Percentiles rank a stretch among this genome's conserved stretches.
These are phyloP conservation scores for Massarina eburnea DNA, from an alignment of 2,329 filamentous ascomycete species.

Conservation along the genomic window DNA sequence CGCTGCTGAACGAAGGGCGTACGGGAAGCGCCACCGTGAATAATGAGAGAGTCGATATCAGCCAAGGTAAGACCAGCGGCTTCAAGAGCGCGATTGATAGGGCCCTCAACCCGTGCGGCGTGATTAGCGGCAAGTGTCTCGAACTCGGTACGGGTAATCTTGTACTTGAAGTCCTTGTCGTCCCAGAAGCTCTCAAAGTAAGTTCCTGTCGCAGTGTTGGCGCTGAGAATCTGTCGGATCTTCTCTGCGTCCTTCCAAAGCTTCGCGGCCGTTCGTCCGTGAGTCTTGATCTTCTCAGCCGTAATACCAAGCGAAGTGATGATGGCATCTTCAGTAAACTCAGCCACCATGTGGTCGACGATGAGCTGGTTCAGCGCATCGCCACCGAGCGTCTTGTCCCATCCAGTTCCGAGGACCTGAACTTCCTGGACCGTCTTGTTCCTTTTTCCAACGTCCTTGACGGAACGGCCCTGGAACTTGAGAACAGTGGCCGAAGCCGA, in stretches of 20 bases:
- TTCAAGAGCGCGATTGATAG: conserved; percentile 73
- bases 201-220: conserved; percentile 78
- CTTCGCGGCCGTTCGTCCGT: conserved; percentile 85
- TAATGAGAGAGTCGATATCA: conserved; percentile 86
- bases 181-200: conserved; percentile 90
- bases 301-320: conserved; percentile 67
- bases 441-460: conserved; percentile 89
- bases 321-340: conserved; percentile 68
- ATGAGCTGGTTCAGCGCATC: conserved; percentile 87
- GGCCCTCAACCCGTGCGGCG: conserved; percentile 66
- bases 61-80: conserved; percentile 70
- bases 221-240: conserved; percentile 84
- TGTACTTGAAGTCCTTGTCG: conserved; percentile 91
- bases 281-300: conserved; percentile 64
- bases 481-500: conserved; percentile 88
- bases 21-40: conserved; percentile 86
- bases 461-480: conserved; percentile 81
- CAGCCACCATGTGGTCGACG: conserved; percentile 80
- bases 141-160: conserved; percentile 76
- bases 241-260: conserved; percentile 92
- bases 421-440: conserved; percentile 98
- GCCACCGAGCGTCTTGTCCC: conserved; percentile 87
- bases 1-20: conserved; percentile 93
- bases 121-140: conserved; percentile 74
- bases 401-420: conserved; percentile 81